phyloP scores from a whole-genome alignment of 2,329 filamentous ascomycete species.

The Dactylonectria estremocensis region DNA sequence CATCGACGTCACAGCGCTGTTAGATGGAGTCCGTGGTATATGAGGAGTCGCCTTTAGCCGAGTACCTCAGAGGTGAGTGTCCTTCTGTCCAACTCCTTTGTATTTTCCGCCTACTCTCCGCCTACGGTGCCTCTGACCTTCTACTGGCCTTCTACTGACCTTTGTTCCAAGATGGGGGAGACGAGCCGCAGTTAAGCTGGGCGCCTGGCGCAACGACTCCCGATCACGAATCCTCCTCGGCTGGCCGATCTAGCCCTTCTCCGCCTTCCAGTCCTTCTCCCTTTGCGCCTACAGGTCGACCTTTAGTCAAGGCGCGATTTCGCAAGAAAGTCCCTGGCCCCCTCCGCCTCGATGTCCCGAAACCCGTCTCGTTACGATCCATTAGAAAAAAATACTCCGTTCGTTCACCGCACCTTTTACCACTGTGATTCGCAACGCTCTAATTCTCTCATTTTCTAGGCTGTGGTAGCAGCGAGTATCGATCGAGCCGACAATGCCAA shows the following conservation, averaged over 20 bases:
- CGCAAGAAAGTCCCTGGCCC: slow-evolving; percentile 63
- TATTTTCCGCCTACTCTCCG: background rate
- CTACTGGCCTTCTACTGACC: background rate
- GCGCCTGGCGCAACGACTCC: slow-evolving; percentile 58
- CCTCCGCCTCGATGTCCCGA: slow-evolving; percentile 59
- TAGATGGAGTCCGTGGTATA: slow-evolving; percentile 88
- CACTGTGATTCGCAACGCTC: slow-evolving; percentile 13
- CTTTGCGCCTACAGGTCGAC: slow-evolving; percentile 72
- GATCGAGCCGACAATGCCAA: slow-evolving; percentile 84
- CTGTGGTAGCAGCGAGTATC: slow-evolving; percentile 79
- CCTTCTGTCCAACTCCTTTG: slow-evolving; percentile 1
- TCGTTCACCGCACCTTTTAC: slow-evolving; percentile 45
- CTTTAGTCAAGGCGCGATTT: slow-evolving; percentile 68
- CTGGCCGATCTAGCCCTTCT: slow-evolving; percentile 58
- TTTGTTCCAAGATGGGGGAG: slow-evolving; percentile 61
- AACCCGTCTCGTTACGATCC: slow-evolving; percentile 58
- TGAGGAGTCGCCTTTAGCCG: slow-evolving; percentile 88
- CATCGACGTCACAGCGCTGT: slow-evolving; percentile 49
- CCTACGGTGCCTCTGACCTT: background rate
- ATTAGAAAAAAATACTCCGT: slow-evolving; percentile 68
- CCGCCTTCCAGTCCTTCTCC: slow-evolving; percentile 64
- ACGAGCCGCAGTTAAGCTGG: slow-evolving; percentile 63
- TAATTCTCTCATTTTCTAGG: slow-evolving; percentile 59
- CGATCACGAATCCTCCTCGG: slow-evolving; percentile 49
- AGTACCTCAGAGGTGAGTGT: slow-evolving; percentile 85